Evolutionary conservation across 345 rosid species (phyloP).

Genomic region (Populus nigra): DNA sequence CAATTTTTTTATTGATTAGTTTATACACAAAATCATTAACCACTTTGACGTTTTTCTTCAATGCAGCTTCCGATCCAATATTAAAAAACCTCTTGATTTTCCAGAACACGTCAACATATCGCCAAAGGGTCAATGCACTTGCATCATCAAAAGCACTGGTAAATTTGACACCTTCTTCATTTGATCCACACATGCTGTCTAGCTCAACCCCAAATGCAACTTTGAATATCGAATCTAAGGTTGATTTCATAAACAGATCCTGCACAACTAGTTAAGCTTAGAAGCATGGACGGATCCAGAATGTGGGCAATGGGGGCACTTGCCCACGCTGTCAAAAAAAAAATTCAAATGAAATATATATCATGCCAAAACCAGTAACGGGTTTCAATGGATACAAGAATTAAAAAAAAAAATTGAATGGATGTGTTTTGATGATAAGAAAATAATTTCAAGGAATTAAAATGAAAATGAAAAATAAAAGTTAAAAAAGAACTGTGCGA

Average conservation of each 20-base stretch:
- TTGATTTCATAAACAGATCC: conserved; percentile 42
- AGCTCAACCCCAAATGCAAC: conserved; percentile 44
- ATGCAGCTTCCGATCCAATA: conserved; percentile 40
- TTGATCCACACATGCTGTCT: conserved; percentile 28
- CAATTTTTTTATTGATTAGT: conserved; percentile 6
- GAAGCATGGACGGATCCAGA: too few species aligned
- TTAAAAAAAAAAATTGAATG: too few species aligned
- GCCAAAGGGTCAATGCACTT: conserved; percentile 25
- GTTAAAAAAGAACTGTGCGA: too few species aligned
- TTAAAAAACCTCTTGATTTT: conserved; percentile 38
- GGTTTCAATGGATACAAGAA: too few species aligned
- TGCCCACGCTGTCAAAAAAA: too few species aligned
- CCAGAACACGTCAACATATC: conserved; percentile 38
- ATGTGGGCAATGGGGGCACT: too few species aligned
- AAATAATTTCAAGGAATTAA: too few species aligned
- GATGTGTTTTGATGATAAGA: too few species aligned
- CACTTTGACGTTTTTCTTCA: conserved; percentile 33
- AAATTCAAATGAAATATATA: too few species aligned
- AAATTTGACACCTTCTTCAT: conserved; percentile 22
- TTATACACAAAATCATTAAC: conserved; percentile 34
- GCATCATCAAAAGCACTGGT: conserved; percentile 43
- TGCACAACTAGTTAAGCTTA: neutral
- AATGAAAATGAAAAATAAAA: too few species aligned
- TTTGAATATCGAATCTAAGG: conserved; percentile 42
- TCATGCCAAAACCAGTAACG: too few species aligned